Evolutionary conservation across 345 rosid species (phyloP).

Genomic region (Aquilaria malaccensis): DNA sequence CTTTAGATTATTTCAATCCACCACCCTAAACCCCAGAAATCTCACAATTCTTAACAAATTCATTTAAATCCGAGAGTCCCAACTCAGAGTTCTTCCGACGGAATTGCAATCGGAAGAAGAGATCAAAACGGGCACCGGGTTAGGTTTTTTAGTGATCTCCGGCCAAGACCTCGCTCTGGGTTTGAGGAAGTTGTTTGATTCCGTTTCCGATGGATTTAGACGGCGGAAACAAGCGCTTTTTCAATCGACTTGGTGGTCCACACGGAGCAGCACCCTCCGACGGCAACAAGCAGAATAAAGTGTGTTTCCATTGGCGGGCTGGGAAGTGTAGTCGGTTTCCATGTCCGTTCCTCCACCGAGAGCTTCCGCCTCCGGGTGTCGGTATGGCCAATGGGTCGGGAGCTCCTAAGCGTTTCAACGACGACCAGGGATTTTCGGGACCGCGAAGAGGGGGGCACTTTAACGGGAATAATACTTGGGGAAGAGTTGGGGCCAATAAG

Average conservation of each 20-base stretch:
- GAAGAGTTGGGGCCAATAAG: conserved; percentile 49
- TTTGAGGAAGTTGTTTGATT: neutral
- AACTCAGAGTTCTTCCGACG: too few relatives aligned
- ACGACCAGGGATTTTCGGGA: conserved; percentile 56
- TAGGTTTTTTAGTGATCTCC: neutral
- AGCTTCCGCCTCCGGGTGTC: conserved; percentile 45
- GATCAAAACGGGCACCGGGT: neutral
- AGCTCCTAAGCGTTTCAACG: conserved; percentile 52
- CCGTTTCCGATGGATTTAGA: conserved; percentile 61
- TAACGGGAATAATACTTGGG: conserved; percentile 37
- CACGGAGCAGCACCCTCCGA: conserved; percentile 17
- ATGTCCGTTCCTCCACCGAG: conserved; percentile 70
- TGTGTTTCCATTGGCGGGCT: conserved; percentile 83
- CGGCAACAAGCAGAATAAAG: conserved; percentile 41
- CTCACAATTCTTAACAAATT: too few relatives aligned
- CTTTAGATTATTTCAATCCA: neutral
- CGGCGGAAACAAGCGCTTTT: conserved; percentile 67
- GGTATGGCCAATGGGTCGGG: conserved; percentile 27
- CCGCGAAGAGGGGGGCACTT: conserved; percentile 57
- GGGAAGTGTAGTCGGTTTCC: conserved; percentile 71
- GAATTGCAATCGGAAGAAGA: neutral
- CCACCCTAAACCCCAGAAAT: too few relatives aligned
- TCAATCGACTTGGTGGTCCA: conserved; percentile 58
- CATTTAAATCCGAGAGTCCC: too few relatives aligned
- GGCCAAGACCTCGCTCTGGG: neutral